These are phyloP conservation scores for Amanita molliuscula DNA, from an alignment of 768 basidiomycete species.

Conservation along the genomic window DNA sequence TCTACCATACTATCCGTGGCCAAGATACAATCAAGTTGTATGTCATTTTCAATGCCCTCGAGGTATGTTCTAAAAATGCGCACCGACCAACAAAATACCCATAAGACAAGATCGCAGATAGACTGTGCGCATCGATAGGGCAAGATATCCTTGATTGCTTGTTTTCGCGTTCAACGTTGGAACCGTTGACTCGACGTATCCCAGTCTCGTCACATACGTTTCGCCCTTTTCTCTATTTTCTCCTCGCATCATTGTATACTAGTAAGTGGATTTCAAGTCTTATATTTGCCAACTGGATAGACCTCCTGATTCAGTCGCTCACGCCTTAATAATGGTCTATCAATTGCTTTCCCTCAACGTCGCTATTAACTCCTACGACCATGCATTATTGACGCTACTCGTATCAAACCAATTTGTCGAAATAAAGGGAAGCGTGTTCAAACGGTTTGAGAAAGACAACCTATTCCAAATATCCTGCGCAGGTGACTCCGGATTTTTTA, in stretches of 20 bases:
- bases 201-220: slow-evolving; percentile 57
- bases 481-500: slow-evolving; percentile 32
- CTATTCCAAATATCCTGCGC: slow-evolving; percentile 98
- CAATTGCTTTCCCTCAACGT: slow-evolving; percentile 93
- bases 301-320: slow-evolving; percentile 47
- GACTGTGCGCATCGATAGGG: slow-evolving; percentile 90
- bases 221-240: slow-evolving; percentile 76
- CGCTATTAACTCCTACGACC: slow-evolving; percentile 96
- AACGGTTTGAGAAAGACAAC: slow-evolving; percentile 98
- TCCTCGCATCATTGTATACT: slow-evolving; percentile 72
- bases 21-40: slow-evolving; percentile 99
- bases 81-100: slow-evolving; percentile 1
- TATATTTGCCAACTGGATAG: neutral
- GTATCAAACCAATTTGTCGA: slow-evolving; percentile 99
- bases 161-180: slow-evolving; percentile 87
- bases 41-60: slow-evolving; percentile 97
- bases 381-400: slow-evolving; percentile 85
- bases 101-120: slow-evolving; percentile 72
- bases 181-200: slow-evolving; percentile 52
- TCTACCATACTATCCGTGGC: slow-evolving; percentile 94
- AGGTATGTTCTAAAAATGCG: slow-evolving; percentile 42
- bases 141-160: slow-evolving; percentile 96
- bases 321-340: slow-evolving; percentile 92
- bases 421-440: slow-evolving; percentile 99
- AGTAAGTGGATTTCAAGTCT: slow-evolving; percentile 35